These are phyloP conservation scores for Rhizopogon sp. DNA, from an alignment of 768 basidiomycete genomes.

Conservation along the genomic window DNA sequence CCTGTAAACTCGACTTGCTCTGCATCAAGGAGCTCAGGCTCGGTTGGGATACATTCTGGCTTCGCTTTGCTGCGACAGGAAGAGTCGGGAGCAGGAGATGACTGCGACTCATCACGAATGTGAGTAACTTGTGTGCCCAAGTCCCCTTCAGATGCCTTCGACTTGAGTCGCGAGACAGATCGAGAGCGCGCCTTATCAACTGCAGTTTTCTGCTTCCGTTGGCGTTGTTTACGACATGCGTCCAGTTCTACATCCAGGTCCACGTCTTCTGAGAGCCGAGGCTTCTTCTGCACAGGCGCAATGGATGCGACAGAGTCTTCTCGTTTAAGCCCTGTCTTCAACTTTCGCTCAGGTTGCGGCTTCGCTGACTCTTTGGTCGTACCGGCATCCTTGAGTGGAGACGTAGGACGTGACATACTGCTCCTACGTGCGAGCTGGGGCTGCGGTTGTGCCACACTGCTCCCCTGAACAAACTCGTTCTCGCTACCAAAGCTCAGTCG, in stretches of 20 bases:
- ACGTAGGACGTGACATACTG: background rate
- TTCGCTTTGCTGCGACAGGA: background rate
- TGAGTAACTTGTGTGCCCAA: conserved; percentile 1
- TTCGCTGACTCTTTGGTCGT: background rate
- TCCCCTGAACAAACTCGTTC: background rate
- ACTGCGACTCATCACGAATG: conserved; percentile 3
- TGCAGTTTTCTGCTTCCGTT: background rate
- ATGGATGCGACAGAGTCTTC: background rate
- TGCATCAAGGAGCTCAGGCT: background rate
- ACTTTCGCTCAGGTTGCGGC: background rate
- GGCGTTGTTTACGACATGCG: background rate
- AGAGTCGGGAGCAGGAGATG: background rate
- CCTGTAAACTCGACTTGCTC: conserved; percentile 48
- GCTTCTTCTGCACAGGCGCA: conserved; percentile 18
- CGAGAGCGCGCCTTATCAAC: conserved; percentile 2
- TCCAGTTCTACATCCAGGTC: background rate
- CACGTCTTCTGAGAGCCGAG: conserved; percentile 6
- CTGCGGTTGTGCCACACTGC: background rate
- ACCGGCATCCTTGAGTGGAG: background rate
- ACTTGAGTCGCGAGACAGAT: conserved; percentile 7
- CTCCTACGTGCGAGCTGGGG: conserved; percentile 6
- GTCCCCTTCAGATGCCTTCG: background rate
- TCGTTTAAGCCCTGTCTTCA: background rate
- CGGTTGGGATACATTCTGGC: background rate
- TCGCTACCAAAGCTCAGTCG: background rate